Conservation (phyloP, 1,284 basidiomycete genomes). For the Ustilago xerochloae region DNA sequence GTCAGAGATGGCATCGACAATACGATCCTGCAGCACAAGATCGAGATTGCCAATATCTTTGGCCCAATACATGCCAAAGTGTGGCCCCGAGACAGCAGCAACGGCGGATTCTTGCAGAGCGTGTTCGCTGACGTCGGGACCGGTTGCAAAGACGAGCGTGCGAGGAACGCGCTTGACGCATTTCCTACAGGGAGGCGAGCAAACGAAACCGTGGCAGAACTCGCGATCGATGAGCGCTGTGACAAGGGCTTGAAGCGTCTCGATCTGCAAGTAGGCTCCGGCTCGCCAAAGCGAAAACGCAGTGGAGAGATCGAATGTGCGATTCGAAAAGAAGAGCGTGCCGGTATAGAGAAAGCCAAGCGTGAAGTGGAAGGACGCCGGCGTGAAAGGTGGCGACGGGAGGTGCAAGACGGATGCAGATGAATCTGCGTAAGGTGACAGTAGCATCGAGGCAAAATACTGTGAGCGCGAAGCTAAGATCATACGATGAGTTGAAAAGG, state of each 20-base stretch:
- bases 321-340: slow-evolving; percentile 89
- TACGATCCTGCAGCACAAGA: slow-evolving; percentile 36
- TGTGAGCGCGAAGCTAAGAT: slow-evolving; percentile 87
- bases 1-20: slow-evolving; percentile 43
- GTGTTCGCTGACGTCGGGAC: slow-evolving; percentile 53
- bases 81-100: slow-evolving; percentile 41
- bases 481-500: slow-evolving; percentile 89
- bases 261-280: slow-evolving; percentile 82
- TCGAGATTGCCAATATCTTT: slow-evolving; percentile 61
- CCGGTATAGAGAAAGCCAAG: slow-evolving; percentile 94
- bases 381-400: slow-evolving; percentile 84
- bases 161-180: slow-evolving; percentile 60
- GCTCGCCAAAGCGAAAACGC: slow-evolving; percentile 89
- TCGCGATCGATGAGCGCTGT: slow-evolving; percentile 53
- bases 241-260: slow-evolving; percentile 54
- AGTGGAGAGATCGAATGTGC: slow-evolving; percentile 90
- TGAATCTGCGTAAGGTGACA: slow-evolving; percentile 74
- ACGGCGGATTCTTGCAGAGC: slow-evolving; percentile 37
- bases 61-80: slow-evolving; percentile 62
- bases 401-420: slow-evolving; percentile 39
- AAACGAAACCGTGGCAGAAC: slow-evolving; percentile 61
- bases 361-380: slow-evolving; percentile 91
- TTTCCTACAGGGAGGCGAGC: slow-evolving; percentile 60
- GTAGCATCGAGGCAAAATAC: slow-evolving; percentile 83
- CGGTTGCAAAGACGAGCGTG: slow-evolving; percentile 51